phyloP scores from a whole-genome alignment of 495 filamentous ascomycete genomes.

The Neurospora sp. region DNA sequence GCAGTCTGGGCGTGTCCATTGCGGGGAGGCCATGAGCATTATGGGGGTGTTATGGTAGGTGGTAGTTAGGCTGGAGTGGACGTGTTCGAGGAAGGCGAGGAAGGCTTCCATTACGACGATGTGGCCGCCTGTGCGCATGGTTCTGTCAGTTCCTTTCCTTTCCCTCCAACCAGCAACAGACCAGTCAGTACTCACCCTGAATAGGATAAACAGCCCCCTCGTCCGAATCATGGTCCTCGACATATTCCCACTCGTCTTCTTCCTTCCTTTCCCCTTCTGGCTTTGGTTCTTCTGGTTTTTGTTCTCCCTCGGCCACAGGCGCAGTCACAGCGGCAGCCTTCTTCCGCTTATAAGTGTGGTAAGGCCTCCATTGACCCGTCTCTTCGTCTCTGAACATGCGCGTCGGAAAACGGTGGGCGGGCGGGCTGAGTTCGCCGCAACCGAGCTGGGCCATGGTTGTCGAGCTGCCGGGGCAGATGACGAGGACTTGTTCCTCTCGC shows the following conservation, averaged over 20 bases:
- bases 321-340: conserved; percentile 37
- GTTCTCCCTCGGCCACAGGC: background rate
- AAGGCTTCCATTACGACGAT: conserved; percentile 86
- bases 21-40: conserved; percentile 73
- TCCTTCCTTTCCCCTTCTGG: conserved; percentile 13
- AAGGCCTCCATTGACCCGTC: conserved; percentile 71
- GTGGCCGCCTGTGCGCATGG: conserved; percentile 46
- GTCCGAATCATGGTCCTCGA: conserved; percentile 78
- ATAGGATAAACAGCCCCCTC: conserved; percentile 89
- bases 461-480: conserved; percentile 91
- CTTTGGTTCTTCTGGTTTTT: background rate
- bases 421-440: conserved; percentile 83
- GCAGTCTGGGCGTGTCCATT: conserved; percentile 74
- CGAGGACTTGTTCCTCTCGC: conserved; percentile 45
- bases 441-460: conserved; percentile 91
- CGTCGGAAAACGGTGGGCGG: conserved; percentile 68
- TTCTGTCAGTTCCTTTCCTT: background rate
- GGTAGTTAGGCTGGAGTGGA: conserved; percentile 76
- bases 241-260: conserved; percentile 46
- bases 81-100: conserved; percentile 77
- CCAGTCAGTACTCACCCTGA: conserved; percentile 30
- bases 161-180: background rate
- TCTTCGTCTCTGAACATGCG: conserved; percentile 87
- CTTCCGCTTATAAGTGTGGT: conserved; percentile 63
- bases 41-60: conserved; percentile 87